Percentiles rank a stretch among this genome's conserved stretches.
Conservation (phyloP, 176 grass and related monocot genomes). For the Avena eriantha region DNA sequence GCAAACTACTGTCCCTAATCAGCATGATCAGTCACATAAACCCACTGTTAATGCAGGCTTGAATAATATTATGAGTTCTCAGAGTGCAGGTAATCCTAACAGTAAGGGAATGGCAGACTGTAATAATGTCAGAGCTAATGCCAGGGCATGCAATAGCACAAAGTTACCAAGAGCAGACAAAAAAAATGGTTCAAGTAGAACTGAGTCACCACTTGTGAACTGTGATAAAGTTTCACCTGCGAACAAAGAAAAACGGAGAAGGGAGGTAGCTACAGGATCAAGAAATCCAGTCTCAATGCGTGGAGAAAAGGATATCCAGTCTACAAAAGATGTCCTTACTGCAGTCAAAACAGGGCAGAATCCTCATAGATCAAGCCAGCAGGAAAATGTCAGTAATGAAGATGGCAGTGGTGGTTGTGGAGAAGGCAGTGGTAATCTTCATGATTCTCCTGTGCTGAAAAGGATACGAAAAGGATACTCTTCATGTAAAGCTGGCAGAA, state of each 20-base stretch:
- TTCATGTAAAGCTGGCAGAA: slow-evolving; percentile 35
- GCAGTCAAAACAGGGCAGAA: slow-evolving; percentile 8
- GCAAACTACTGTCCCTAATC: slow-evolving; percentile 5
- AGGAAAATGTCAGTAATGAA: slow-evolving; percentile 50
- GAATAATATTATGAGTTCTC: slow-evolving; percentile 23
- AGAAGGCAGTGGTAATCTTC: slow-evolving; percentile 23
- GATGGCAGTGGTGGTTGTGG: slow-evolving; percentile 40
- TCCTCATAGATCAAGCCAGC: slow-evolving; percentile 45
- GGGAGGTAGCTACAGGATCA: slow-evolving; percentile 26
- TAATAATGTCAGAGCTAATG: slow-evolving; percentile 29
- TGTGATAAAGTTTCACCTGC: slow-evolving; percentile 38
- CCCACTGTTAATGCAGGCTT: slow-evolving; percentile 8
- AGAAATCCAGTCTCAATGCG: slow-evolving; percentile 31
- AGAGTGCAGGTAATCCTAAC: slow-evolving; percentile 1
- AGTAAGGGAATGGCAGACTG: slow-evolving; percentile 8
- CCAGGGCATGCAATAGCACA: slow-evolving; percentile 35
- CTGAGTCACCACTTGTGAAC: slow-evolving; percentile 35
- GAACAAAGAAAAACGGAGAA: slow-evolving; percentile 36
- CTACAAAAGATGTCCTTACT: slow-evolving; percentile 23
- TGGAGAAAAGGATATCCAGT: slow-evolving; percentile 28
- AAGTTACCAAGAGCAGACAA: slow-evolving; percentile 31
- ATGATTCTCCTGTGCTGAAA: slow-evolving; percentile 30
- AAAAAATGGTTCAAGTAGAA: slow-evolving; percentile 7
- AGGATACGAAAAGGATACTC: slow-evolving; percentile 33
- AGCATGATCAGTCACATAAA: slow-evolving; percentile 29